Evolutionary conservation across 1,284 basidiomycete species (phyloP), one percentile per base, ranked within the genome.

Genomic region (Sanghuangporus weigelae): DNA sequence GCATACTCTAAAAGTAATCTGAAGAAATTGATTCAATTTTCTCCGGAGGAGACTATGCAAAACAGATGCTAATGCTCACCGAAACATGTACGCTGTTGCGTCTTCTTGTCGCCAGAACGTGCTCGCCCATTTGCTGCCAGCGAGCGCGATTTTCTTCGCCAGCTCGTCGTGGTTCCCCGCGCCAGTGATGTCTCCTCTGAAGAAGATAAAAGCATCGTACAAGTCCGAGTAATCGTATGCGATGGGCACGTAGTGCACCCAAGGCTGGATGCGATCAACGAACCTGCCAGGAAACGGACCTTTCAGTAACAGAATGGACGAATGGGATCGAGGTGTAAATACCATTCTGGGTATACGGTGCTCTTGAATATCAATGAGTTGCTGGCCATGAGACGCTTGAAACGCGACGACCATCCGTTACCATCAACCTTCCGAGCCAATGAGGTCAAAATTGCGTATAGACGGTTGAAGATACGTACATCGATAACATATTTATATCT

Each of bases 391-490:
- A 89, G 76, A 0, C 85, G 76, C 67, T 87, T 87, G 73, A 89
- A 90, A 1, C 88, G 81, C 38, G 84, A 81, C 7, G 84, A 86
- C 87, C 87, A 89, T 2, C 84, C 87, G 68, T 90, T 87, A 1
- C 87, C 87, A 67, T 89, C 85, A n/a, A 84, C 73, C 83, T 84
- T 63, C 21, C 7, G 36, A 42, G 16, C 35, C 39, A 57, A 39
- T 36, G 40, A 10, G n/a, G 40, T 11, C 39, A n/a, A 8, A 6
- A 49, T 60, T n/a, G 11, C 48, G 46, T 38, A 35, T 49, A 7
- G 60, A 48, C n/a, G 4, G 8, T 7, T 53, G 26, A 53, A 57
- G 38, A 57, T 50, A 16, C 79, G 72, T 63, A 87, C 83, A 69
- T 88, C 86, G 35, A 89, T 71, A 51, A 89, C 79, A 71, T 87